Evolutionary conservation across 1,139 yeast species (phyloP).

Genomic region (Blastobotrys proliferans): DNA sequence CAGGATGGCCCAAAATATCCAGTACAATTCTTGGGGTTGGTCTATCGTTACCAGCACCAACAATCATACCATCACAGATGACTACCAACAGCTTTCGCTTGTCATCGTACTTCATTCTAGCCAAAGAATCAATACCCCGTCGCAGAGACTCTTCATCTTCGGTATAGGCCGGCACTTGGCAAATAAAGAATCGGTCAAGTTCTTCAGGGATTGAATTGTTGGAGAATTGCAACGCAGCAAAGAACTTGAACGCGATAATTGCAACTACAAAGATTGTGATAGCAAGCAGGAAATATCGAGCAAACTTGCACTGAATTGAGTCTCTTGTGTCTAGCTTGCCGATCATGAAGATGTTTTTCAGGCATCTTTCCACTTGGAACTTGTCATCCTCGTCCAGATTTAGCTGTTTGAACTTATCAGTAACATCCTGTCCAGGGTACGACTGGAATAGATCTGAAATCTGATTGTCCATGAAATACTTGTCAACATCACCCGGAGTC

Average conservation of each 20-base stretch:
- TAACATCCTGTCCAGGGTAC: slow-evolving; percentile 37
- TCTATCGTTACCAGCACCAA: slow-evolving; percentile 42
- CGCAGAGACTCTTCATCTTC: slow-evolving; percentile 42
- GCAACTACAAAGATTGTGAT: slow-evolving; percentile 38
- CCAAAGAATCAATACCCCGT: slow-evolving; percentile 42
- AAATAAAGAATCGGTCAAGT: slow-evolving; percentile 39
- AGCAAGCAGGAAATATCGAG: slow-evolving; percentile 40
- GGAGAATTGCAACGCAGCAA: slow-evolving; percentile 41
- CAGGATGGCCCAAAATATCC: slow-evolving; percentile 40
- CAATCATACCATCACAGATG: slow-evolving; percentile 43
- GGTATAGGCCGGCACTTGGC: slow-evolving; percentile 43
- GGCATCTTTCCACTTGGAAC: slow-evolving; percentile 33
- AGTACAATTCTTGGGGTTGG: slow-evolving; percentile 42
- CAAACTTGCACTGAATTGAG: slow-evolving; percentile 38
- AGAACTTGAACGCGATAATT: slow-evolving; percentile 37
- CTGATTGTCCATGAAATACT: slow-evolving; percentile 32
- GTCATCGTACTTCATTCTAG: slow-evolving; percentile 40
- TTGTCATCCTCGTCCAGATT: slow-evolving; percentile 26
- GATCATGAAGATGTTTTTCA: slow-evolving; percentile 38
- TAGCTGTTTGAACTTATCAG: slow-evolving; percentile 29
- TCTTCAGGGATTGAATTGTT: slow-evolving; percentile 35
- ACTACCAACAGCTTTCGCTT: slow-evolving; percentile 39
- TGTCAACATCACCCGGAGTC: slow-evolving; percentile 26
- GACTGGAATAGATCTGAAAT: slow-evolving; percentile 33
- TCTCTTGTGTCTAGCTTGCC: slow-evolving; percentile 40